A percentile compares a stretch with the other conserved stretches of the same genome.
Conservation (phyloP, 352 stramenopile species). For the Blastocystis sp. region DNA sequence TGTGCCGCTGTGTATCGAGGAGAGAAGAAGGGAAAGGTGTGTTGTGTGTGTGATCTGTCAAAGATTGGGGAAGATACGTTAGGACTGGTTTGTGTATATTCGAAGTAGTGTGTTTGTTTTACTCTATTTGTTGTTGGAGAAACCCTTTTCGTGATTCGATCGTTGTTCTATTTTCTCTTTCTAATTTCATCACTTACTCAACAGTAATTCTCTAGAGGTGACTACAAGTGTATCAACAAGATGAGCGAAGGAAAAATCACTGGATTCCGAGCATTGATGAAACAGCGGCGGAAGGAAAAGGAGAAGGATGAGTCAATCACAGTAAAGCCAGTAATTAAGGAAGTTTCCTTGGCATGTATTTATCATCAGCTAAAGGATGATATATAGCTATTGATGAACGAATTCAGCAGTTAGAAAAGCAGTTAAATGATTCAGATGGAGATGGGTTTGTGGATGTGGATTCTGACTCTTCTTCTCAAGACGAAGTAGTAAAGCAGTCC, state of each 20-base stretch:
- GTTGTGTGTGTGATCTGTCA: conserved; percentile 86
- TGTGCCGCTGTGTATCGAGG: conserved; percentile 85
- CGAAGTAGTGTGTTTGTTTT: conserved; percentile 9
- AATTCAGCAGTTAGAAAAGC: conserved; percentile 22
- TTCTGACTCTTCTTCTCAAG: not conserved
- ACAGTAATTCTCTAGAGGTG: not conserved
- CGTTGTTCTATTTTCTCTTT: no score
- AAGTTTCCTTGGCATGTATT: not conserved
- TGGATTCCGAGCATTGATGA: conserved; percentile 53
- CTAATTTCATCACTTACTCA: no score
- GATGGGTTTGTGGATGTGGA: conserved; percentile 59
- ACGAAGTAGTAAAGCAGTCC: not conserved
- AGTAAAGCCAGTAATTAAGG: conserved; percentile 48
- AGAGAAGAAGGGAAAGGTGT: conserved; percentile 83
- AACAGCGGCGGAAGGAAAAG: not conserved
- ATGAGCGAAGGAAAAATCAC: conserved; percentile 41
- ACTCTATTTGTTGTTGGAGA: no score
- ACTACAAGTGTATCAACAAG: not conserved
- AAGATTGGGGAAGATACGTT: conserved; percentile 74
- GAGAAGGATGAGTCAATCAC: not conserved
- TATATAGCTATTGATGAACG: conserved; percentile 53
- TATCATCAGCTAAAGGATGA: not conserved
- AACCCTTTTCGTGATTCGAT: no score
- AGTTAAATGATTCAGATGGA: conserved; percentile 31
- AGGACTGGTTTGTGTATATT: conserved; percentile 27